Conservation (phyloP, 768 basidiomycete species). For the Termitomyces sp. region DNA sequence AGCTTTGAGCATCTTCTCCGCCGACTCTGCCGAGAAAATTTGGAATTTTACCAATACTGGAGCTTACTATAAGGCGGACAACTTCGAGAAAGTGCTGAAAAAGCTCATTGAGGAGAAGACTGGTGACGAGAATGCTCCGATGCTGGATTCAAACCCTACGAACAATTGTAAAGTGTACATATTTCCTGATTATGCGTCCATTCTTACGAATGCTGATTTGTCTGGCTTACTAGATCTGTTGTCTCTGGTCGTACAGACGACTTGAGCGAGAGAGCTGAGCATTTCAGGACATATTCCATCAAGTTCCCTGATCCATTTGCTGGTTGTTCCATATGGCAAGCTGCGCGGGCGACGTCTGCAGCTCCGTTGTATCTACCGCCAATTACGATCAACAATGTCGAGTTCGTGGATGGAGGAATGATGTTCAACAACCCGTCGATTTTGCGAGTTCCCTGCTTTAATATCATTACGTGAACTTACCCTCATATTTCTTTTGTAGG, state of each 20-base stretch:
- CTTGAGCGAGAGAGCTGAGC: conserved; percentile 23
- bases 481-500: conserved; percentile 9
- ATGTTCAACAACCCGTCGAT: conserved; percentile 30
- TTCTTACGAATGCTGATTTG: neutral
- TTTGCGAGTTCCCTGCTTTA: conserved; percentile 15
- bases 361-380: conserved; percentile 30
- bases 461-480: neutral
- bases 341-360: conserved; percentile 32
- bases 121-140: conserved; percentile 24
- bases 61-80: conserved; percentile 21
- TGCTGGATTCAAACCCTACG: conserved; percentile 21
- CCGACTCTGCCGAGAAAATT: conserved; percentile 10
- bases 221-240: conserved; percentile 22
- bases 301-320: conserved; percentile 24
- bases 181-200: neutral
- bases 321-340: conserved; percentile 32
- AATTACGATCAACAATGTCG: conserved; percentile 23
- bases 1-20: conserved; percentile 28
- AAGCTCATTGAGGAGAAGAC: conserved; percentile 21
- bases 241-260: conserved; percentile 23
- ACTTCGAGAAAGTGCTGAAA: conserved; percentile 25
- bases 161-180: conserved; percentile 29
- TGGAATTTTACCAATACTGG: conserved; percentile 20
- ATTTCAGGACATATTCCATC: conserved; percentile 27
- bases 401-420: conserved; percentile 31